These are phyloP conservation scores for Ceratopteris richardii DNA, from an alignment of 75 land plant species.

Conservation along the genomic window DNA sequence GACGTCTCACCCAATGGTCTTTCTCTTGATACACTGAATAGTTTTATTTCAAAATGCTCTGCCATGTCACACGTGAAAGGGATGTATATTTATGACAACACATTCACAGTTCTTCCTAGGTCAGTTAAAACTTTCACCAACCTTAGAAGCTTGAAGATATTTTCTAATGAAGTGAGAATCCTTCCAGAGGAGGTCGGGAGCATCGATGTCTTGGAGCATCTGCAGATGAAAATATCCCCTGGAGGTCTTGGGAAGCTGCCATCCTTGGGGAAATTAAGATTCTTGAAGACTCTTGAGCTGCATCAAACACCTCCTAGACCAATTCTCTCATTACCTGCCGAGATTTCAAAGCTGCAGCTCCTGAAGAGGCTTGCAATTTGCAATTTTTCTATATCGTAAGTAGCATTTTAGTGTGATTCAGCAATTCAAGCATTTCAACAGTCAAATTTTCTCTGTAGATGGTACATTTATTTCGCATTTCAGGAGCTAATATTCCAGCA, in stretches of 20 bases:
- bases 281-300: slow-evolving; percentile 71
- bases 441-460: too few relatives aligned
- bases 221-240: slow-evolving; percentile 56
- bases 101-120: slow-evolving; percentile 52
- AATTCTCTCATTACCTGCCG: slow-evolving; percentile 40
- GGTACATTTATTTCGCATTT: too few relatives aligned
- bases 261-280: slow-evolving; percentile 40
- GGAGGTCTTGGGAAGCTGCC: slow-evolving; percentile 43
- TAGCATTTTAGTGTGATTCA: not conserved
- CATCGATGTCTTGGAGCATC: slow-evolving; percentile 46
- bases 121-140: slow-evolving; percentile 19
- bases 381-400: slow-evolving; percentile 83
- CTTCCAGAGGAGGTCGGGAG: slow-evolving; percentile 47
- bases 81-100: slow-evolving; percentile 61
- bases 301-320: slow-evolving; percentile 53
- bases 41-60: not conserved
- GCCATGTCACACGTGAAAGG: slow-evolving; percentile 5
- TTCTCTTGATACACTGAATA: slow-evolving; percentile 8
- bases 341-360: slow-evolving; percentile 53
- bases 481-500: too few relatives aligned
- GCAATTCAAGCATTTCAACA: not conserved
- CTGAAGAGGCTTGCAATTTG: slow-evolving; percentile 69
- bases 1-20: slow-evolving; percentile 22
- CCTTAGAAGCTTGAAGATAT: slow-evolving; percentile 62
- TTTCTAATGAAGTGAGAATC: slow-evolving; percentile 60